Conservation (phyloP, 1,139 yeast genomes). For the Geotrichum klebahnii region DNA sequence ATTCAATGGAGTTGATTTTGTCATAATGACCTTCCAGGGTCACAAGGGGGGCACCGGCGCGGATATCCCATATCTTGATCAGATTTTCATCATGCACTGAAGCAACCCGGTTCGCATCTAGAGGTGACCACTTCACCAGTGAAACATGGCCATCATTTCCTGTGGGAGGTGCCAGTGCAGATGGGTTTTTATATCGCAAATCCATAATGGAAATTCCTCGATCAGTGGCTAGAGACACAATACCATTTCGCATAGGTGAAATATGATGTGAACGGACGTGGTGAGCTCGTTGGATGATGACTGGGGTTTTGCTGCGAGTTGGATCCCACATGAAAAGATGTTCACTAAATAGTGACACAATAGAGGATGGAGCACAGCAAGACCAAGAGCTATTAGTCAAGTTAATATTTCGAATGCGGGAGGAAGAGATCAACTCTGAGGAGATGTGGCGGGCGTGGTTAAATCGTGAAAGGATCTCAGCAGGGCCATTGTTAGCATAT, state of each 20-base stretch:
- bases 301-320: constrained; percentile 51
- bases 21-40: constrained; percentile 56
- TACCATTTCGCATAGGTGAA: constrained; percentile 47
- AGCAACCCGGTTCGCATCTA: constrained; percentile 58
- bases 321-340: constrained; percentile 72
- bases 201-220: constrained; percentile 72
- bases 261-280: constrained; percentile 55
- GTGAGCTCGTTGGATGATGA: constrained; percentile 49
- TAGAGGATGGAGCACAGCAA: constrained; percentile 44
- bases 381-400: constrained; percentile 43
- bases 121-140: constrained; percentile 59
- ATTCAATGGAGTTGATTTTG: constrained; percentile 53
- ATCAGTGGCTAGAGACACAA: constrained; percentile 60
- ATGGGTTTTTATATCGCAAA: constrained; percentile 45
- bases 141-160: constrained; percentile 40
- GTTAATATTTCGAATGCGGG: constrained; percentile 42
- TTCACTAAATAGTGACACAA: constrained; percentile 59
- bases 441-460: constrained; percentile 63
- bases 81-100: constrained; percentile 60
- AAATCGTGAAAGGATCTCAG: constrained; percentile 69
- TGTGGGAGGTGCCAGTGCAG: constrained; percentile 46
- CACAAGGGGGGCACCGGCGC: constrained; percentile 52
- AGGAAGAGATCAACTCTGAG: constrained; percentile 25
- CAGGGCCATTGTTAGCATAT: constrained; percentile 47
- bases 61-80: constrained; percentile 70